Evolutionary conservation across 2,329 filamentous ascomycete species (phyloP).

Genomic region (Aspergillus pseudoterreus): DNA sequence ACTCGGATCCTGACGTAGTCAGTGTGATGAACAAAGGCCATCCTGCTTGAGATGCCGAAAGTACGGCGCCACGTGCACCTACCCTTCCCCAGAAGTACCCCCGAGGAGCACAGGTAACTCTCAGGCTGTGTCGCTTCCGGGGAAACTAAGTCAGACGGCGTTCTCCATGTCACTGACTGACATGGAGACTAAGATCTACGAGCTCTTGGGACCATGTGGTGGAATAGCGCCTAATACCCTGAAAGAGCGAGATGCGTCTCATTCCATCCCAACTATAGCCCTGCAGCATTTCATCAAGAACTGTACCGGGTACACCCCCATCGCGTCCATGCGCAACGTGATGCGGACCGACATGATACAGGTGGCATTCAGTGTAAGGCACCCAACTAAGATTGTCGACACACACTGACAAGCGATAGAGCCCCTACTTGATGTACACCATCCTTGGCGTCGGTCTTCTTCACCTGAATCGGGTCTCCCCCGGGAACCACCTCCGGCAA

Average conservation of each 20-base stretch:
- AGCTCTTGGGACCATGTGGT: constrained; percentile 1
- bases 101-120: background rate
- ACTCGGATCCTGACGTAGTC: background rate
- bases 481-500: constrained; percentile 11
- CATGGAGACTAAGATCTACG: constrained; percentile 12
- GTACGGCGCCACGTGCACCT: constrained; percentile 20
- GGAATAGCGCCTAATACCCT: background rate
- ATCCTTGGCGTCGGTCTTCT: constrained; percentile 25
- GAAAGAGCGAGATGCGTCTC: background rate
- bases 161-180: constrained; percentile 17
- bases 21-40: constrained; percentile 31
- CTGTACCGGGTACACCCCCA: constrained; percentile 11
- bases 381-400: background rate
- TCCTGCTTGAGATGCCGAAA: constrained; percentile 22
- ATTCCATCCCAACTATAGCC: constrained; percentile 10
- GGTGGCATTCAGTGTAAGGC: constrained; percentile 20
- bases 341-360: constrained; percentile 24
- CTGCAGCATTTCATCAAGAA: constrained; percentile 20
- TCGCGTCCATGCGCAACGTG: constrained; percentile 13
- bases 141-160: background rate
- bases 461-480: constrained; percentile 23
- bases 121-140: background rate
- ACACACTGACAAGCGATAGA: constrained; percentile 11
- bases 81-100: constrained; percentile 6
- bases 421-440: constrained; percentile 28